Percentiles rank a stretch among this genome's conserved stretches.
These are phyloP conservation scores for Coprinopsis marcescibilis DNA, from an alignment of 768 basidiomycete species.

Conservation along the genomic window DNA sequence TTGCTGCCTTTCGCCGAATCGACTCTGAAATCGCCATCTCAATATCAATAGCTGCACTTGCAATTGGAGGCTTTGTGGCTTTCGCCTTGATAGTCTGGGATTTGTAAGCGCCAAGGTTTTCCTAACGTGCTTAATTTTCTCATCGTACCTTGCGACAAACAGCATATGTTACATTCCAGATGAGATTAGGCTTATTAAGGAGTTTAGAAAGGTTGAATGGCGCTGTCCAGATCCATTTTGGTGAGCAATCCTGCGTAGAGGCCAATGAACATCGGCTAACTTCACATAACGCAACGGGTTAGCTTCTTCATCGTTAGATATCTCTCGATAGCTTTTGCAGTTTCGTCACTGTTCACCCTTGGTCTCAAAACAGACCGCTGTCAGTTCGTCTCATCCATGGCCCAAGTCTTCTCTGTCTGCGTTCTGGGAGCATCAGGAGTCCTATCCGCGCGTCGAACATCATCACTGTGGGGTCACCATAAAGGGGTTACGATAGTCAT, in stretches of 20 bases:
- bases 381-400: background rate
- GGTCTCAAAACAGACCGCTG: slow-evolving; percentile 7
- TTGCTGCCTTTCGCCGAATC: background rate
- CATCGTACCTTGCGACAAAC: background rate
- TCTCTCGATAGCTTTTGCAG: background rate
- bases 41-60: slow-evolving; percentile 6
- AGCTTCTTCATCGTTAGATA: slow-evolving; percentile 7
- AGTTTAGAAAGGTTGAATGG: slow-evolving; percentile 4
- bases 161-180: slow-evolving; percentile 5
- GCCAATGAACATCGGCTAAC: no score
- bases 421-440: slow-evolving; percentile 1
- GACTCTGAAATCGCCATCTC: background rate
- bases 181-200: slow-evolving; percentile 5
- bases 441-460: background rate
- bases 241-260: no score
- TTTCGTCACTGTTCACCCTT: slow-evolving; percentile 1
- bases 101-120: slow-evolving; percentile 1
- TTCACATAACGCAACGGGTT: no score
- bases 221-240: slow-evolving; percentile 5
- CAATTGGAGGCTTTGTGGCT: slow-evolving; percentile 10
- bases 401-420: slow-evolving; percentile 5
- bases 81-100: slow-evolving; percentile 12
- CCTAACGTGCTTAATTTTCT: background rate
- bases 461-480: slow-evolving; percentile 5
- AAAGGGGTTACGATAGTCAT: background rate